Evolutionary conservation across 495 filamentous ascomycete genomes (phyloP).

Genomic region (Thozetella sp.): DNA sequence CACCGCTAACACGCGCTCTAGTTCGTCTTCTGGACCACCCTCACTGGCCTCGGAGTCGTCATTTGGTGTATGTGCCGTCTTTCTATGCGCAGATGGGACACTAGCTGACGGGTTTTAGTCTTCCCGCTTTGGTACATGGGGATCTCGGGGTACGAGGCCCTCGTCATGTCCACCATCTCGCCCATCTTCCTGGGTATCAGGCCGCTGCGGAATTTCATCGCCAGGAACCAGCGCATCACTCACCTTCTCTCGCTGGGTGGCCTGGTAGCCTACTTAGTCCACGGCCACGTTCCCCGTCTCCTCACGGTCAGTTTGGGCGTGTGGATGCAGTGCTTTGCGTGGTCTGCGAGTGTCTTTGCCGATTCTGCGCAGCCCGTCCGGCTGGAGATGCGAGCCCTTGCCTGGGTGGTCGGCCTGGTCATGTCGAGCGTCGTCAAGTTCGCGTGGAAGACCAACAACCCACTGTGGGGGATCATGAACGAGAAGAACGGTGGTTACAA

Average conservation of each 20-base stretch:
- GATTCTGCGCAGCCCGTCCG: conserved; percentile 73
- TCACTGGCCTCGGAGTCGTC: conserved; percentile 83
- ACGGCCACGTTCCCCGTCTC: conserved; percentile 73
- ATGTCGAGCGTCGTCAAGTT: conserved; percentile 90
- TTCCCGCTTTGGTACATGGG: conserved; percentile 99
- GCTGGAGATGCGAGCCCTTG: conserved; percentile 79
- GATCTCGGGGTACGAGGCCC: conserved; percentile 92
- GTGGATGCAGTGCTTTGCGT: conserved; percentile 74
- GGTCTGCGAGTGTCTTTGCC: conserved; percentile 77
- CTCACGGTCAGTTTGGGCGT: conserved; percentile 82
- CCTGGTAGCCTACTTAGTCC: conserved; percentile 77
- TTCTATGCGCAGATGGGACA: not conserved
- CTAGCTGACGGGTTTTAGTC: conserved; percentile 50
- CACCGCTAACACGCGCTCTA: conserved; percentile 28
- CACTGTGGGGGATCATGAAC: conserved; percentile 94
- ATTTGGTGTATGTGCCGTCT: conserved; percentile 81
- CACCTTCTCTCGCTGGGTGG: conserved; percentile 80
- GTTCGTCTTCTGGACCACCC: conserved; percentile 95
- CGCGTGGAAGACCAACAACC: conserved; percentile 94
- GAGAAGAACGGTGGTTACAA: conserved; percentile 91
- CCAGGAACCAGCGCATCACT: conserved; percentile 66
- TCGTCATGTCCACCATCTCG: conserved; percentile 82
- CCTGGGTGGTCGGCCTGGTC: conserved; percentile 81
- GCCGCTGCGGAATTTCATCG: conserved; percentile 65
- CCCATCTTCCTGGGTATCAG: conserved; percentile 79